Percentiles rank a stretch among this genome's conserved stretches.
Evolutionary conservation across 768 basidiomycete species (phyloP).

Genomic region (Leccinum ochraceum): DNA sequence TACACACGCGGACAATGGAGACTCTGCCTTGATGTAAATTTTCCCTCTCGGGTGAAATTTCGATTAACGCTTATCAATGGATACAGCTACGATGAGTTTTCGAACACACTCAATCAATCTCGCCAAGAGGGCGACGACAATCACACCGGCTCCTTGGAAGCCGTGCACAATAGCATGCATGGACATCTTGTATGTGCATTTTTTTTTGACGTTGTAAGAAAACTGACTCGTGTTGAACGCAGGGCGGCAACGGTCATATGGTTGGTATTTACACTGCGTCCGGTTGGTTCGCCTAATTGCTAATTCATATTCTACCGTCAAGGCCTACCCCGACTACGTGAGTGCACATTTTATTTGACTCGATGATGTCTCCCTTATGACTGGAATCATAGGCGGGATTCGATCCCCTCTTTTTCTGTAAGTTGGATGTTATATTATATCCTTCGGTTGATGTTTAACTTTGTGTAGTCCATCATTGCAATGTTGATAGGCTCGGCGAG

Average conservation of each 20-base stretch:
- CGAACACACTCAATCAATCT: conserved; percentile 27
- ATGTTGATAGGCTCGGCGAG: conserved; percentile 25
- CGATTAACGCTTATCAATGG: neutral
- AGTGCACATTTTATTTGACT: neutral
- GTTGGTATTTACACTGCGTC: conserved; percentile 8
- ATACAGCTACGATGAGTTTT: conserved; percentile 31
- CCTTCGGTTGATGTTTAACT: neutral
- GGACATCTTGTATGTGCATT: conserved; percentile 15
- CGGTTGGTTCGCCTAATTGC: neutral
- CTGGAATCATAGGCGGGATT: conserved; percentile 19
- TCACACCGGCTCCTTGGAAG: conserved; percentile 23
- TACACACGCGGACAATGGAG: conserved; percentile 14
- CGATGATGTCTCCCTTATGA: neutral
- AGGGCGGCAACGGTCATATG: conserved; percentile 33
- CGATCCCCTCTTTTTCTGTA: conserved; percentile 29
- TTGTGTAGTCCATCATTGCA: conserved; percentile 25
- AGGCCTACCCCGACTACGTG: conserved; percentile 27
- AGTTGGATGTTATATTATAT: neutral
- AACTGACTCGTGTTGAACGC: neutral
- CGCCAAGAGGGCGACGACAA: conserved; percentile 10
- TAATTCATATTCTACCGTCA: neutral
- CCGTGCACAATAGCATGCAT: conserved; percentile 23
- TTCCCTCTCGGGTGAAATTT: neutral
- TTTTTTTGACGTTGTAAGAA: neutral
- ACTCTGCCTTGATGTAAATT: conserved; percentile 15